These are phyloP conservation scores for Trichoderma citrinoviride DNA, from an alignment of 2,329 filamentous ascomycete species.

Conservation along the genomic window DNA sequence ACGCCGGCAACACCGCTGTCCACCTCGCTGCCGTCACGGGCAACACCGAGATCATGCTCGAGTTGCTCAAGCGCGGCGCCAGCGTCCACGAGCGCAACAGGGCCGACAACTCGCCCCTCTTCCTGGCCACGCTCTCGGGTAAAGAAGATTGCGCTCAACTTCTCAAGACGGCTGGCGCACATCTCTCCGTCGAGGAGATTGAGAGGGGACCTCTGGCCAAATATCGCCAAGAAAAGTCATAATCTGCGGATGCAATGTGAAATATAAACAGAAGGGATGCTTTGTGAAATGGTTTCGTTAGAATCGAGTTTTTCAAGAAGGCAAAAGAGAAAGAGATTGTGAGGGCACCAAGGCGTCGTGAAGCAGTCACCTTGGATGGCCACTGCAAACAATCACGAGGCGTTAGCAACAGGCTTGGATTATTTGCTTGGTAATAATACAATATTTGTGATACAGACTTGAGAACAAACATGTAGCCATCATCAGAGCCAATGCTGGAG, in stretches of 20 bases:
- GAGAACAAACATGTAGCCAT: slow-evolving; percentile 13
- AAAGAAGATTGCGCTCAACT: slow-evolving; percentile 53
- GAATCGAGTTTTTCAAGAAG: not conserved
- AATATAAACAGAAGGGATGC: too few relatives aligned
- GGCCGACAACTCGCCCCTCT: slow-evolving; percentile 64
- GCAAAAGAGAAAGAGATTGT: not conserved
- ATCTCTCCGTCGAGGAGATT: slow-evolving; percentile 48
- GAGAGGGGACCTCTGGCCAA: slow-evolving; percentile 32
- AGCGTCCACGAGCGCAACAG: slow-evolving; percentile 65
- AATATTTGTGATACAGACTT: slow-evolving; percentile 9
- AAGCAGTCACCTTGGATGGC: not conserved
- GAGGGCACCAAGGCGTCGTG: not conserved
- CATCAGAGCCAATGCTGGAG: slow-evolving; percentile 14
- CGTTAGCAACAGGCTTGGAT: not conserved
- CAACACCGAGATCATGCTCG: slow-evolving; percentile 53
- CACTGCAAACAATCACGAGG: not conserved
- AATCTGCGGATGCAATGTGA: not conserved
- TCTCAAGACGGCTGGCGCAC: slow-evolving; percentile 57
- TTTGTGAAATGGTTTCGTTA: not conserved
- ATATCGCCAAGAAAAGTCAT: slow-evolving; percentile 18
- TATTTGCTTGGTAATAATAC: slow-evolving; percentile 15
- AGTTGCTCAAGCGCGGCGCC: slow-evolving; percentile 60
- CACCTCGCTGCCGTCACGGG: slow-evolving; percentile 58
- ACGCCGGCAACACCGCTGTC: slow-evolving; percentile 72
- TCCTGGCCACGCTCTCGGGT: slow-evolving; percentile 58